A percentile compares a stretch with the other conserved stretches of the same genome.
These are phyloP conservation scores for Cylindrotheca closterium DNA, from an alignment of 108 stramenopile species.

Conservation along the genomic window DNA sequence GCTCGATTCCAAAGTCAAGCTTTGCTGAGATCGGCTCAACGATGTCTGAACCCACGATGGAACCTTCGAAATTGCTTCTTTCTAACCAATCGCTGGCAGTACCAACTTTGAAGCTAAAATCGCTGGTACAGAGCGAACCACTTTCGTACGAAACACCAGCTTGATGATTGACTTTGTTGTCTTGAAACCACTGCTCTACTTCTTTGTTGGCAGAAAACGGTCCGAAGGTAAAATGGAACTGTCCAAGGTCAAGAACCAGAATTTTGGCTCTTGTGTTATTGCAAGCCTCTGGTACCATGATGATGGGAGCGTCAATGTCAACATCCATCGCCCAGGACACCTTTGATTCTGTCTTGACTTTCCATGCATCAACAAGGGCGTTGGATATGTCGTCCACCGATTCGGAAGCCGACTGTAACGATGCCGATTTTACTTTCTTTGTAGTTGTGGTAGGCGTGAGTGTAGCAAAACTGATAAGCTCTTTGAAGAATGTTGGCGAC, in stretches of 20 bases:
- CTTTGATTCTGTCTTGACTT: slow-evolving; percentile 63
- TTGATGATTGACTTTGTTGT: slow-evolving; percentile 17
- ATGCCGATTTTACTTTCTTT: slow-evolving; percentile 53
- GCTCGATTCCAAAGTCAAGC: too few relatives aligned
- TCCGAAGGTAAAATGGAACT: slow-evolving; percentile 64
- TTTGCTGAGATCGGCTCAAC: too few relatives aligned
- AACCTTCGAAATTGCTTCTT: not conserved
- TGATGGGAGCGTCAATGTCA: slow-evolving; percentile 77
- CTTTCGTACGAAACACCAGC: slow-evolving; percentile 33
- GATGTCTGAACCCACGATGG: not conserved
- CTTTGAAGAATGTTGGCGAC: slow-evolving; percentile 59
- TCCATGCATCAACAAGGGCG: slow-evolving; percentile 81
- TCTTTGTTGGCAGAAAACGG: slow-evolving; percentile 31
- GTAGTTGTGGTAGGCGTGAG: not conserved
- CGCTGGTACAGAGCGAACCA: slow-evolving; percentile 44
- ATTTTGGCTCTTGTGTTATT: slow-evolving; percentile 48
- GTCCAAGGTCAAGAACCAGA: slow-evolving; percentile 78
- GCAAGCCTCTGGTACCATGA: slow-evolving; percentile 78
- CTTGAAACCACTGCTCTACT: slow-evolving; percentile 65
- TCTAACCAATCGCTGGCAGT: slow-evolving; percentile 19
- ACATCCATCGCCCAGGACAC: slow-evolving; percentile 71
- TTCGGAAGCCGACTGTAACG: slow-evolving; percentile 62
- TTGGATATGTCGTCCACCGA: slow-evolving; percentile 79
- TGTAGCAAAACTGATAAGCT: slow-evolving; percentile 59
- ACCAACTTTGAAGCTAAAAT: slow-evolving; percentile 39